Percentiles rank a stretch among this genome's conserved stretches.
Evolutionary conservation across 345 rosid species (phyloP).

Genomic region (Euphorbia lathyris): DNA sequence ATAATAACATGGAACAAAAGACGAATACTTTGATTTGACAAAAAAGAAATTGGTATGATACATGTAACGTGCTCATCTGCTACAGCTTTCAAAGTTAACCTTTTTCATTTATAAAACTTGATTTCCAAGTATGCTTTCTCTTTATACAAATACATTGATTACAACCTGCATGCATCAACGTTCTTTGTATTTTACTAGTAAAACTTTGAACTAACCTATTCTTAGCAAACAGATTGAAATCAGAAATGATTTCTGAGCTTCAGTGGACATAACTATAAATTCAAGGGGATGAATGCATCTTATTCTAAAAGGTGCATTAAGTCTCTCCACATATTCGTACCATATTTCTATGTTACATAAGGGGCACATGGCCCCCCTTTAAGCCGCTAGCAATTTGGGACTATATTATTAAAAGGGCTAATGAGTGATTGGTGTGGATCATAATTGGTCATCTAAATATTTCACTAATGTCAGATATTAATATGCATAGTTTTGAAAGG

Average conservation of each 20-base stretch:
- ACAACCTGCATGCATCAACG: background rate
- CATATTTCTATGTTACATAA: background rate
- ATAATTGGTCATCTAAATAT: background rate
- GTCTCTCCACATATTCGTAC: background rate
- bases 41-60: background rate
- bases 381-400: background rate
- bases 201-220: background rate
- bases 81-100: background rate
- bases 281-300: too few relatives aligned
- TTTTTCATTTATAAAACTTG: background rate
- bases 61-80: background rate
- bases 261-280: background rate
- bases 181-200: background rate
- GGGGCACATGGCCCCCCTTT: background rate
- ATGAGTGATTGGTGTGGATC: background rate
- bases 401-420: background rate
- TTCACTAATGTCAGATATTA: too few relatives aligned
- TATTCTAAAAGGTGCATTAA: background rate
- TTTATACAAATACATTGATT: background rate
- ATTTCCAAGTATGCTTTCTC: background rate
- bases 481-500: too few relatives aligned
- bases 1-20: too few relatives aligned
- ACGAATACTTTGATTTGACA: background rate
- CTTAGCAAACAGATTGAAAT: background rate
- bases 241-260: background rate